Percentiles rank a stretch among this genome's conserved stretches.
Conservation (phyloP, 2,329 filamentous ascomycete species). For the Alternaria ethzedia region DNA sequence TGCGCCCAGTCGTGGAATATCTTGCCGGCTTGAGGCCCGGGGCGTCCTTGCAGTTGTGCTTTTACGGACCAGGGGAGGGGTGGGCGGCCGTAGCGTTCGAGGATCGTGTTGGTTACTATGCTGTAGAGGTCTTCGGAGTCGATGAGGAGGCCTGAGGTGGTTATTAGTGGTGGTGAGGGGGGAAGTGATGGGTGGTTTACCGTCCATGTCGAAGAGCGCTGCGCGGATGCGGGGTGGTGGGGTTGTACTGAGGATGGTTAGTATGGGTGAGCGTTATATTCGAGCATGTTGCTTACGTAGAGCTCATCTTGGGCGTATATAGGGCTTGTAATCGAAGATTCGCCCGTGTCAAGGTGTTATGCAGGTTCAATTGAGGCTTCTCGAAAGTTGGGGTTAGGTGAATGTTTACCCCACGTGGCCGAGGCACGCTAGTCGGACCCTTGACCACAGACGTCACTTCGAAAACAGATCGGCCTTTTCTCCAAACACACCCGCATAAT, state of each 20-base stretch:
- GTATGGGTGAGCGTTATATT: neutral
- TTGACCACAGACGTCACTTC: slow-evolving; percentile 26
- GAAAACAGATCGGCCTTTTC: slow-evolving; percentile 23
- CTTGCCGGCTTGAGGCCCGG: slow-evolving; percentile 62
- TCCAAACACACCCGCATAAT: neutral
- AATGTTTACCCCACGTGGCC: slow-evolving; percentile 29
- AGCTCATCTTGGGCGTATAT: slow-evolving; percentile 18
- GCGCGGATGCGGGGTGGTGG: slow-evolving; percentile 77
- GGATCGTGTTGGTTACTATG: slow-evolving; percentile 78
- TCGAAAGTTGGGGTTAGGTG: slow-evolving; percentile 11
- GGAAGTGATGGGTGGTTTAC: neutral
- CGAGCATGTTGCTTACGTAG: slow-evolving; percentile 8
- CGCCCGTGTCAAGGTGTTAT: neutral
- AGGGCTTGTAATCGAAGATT: neutral
- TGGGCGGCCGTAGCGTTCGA: slow-evolving; percentile 74
- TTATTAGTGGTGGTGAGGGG: neutral
- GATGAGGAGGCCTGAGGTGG: slow-evolving; percentile 71
- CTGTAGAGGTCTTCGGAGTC: slow-evolving; percentile 94
- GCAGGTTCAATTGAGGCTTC: slow-evolving; percentile 4
- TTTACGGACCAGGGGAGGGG: slow-evolving; percentile 92
- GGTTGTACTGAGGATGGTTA: slow-evolving; percentile 15
- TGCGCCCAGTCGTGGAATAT: slow-evolving; percentile 84
- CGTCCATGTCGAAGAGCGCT: slow-evolving; percentile 99
- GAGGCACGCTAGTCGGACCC: slow-evolving; percentile 20
- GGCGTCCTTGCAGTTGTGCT: slow-evolving; percentile 77